Evolutionary conservation across 176 grass and related monocot species (phyloP).

Genomic region (Aegilops sharonensis): DNA sequence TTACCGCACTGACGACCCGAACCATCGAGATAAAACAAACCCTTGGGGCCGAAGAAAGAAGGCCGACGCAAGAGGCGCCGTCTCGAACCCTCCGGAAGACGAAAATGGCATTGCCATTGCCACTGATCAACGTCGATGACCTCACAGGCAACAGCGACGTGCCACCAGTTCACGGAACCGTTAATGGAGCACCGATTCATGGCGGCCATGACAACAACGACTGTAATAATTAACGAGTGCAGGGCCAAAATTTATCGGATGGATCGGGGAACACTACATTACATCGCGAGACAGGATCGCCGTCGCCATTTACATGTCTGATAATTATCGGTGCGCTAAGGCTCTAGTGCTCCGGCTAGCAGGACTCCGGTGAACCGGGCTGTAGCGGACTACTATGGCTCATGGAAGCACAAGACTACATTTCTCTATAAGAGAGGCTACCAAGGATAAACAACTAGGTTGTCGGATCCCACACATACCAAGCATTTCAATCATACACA

Average conservation of each 20-base stretch:
- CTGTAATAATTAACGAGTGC: neutral
- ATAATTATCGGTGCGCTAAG: constrained; percentile 9
- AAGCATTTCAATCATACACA: no score
- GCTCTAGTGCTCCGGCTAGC: no score
- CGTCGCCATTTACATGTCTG: constrained; percentile 27
- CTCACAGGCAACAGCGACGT: constrained; percentile 26
- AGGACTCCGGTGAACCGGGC: no score
- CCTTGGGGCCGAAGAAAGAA: neutral
- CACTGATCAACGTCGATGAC: constrained; percentile 17
- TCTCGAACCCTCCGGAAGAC: constrained; percentile 10
- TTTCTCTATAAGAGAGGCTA: no score
- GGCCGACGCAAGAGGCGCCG: neutral
- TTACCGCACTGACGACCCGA: neutral
- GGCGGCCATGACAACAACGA: no score
- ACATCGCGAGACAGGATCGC: neutral
- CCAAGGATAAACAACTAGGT: no score
- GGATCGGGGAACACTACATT: constrained; percentile 10
- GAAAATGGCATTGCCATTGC: neutral
- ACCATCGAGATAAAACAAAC: neutral
- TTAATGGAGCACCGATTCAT: neutral
- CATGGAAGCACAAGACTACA: no score
- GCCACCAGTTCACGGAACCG: neutral
- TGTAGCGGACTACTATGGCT: no score
- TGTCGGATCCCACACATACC: no score
- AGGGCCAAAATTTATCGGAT: constrained; percentile 33